Base-by-base conservation (phyloP, 768 basidiomycete species). In the Leccinellum rugosiceps region DNA sequence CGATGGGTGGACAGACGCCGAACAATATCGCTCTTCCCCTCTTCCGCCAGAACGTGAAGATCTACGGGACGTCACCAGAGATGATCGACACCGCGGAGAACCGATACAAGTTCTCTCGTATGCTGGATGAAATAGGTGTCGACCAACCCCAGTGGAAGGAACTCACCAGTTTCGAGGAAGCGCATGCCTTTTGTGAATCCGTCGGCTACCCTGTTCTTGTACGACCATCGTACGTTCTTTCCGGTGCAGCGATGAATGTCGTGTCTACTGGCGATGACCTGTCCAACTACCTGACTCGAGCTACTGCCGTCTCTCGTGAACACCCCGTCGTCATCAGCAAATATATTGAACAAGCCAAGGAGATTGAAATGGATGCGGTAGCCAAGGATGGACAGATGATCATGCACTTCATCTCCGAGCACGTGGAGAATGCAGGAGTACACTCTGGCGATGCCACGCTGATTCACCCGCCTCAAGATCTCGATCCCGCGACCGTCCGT, bases 61-160 rank as follows among this genome's bases (percentile, higher is more conserved):
- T 99, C 59, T 95, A 96, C 71, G 96, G 96, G 32, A 99, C 96
- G 1, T 98, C 95, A 3, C 96, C 96, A 2, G 96, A 98, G 77
- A 97, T 97, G 93, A 98, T 99, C 67, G 96, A 99, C 67, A 98
- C 94, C 6, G 96, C 97, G 6, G 96, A 99, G 80, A 98, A 99
- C 72, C 81, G 96, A 60, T 98, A 91, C 89, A 99, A 99, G 79
- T 99, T 99, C 80, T 98, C 96, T 52, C 93, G 97, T 55, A 82
- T 98, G 71, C 75, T 98, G 59, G 97, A 99, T 70, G 94, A 94
- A 70, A 97, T 98, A 56, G 94, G 88, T n/a, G 96, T 99, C 46
- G 96, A 99, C 74, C 96, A 98, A 76, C 96, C 96, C 3, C 75
- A 83, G 61, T 98, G 96, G 96, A 98, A 94, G 79, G 96, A 98